A percentile compares a stretch with the other conserved stretches of the same genome.
Evolutionary conservation across 108 stramenopile species (phyloP).

Genomic region (Mayamaea pseudoterrestris): DNA sequence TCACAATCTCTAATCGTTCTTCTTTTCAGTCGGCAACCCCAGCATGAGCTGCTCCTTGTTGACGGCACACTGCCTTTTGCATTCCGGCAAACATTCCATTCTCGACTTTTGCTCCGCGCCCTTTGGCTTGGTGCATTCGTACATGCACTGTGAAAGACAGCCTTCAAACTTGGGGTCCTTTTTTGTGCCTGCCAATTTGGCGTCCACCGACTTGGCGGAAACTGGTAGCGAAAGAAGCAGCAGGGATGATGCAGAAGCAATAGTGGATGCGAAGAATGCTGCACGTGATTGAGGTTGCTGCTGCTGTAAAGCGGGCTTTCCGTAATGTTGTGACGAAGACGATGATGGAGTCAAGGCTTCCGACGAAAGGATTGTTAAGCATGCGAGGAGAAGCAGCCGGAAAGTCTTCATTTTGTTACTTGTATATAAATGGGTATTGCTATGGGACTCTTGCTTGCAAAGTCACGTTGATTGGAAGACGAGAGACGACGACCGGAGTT

Average conservation of each 20-base stretch:
- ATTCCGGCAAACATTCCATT: slow-evolving; percentile 59
- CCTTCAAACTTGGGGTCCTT: slow-evolving; percentile 49
- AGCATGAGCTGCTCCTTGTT: slow-evolving; percentile 50
- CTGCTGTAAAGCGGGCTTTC: neutral
- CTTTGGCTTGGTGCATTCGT: slow-evolving; percentile 79
- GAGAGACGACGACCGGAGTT: too few relatives aligned
- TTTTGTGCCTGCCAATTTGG: slow-evolving; percentile 52
- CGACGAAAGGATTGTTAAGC: too few relatives aligned
- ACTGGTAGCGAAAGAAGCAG: neutral
- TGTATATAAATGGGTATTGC: too few relatives aligned
- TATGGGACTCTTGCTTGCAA: too few relatives aligned
- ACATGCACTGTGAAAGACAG: slow-evolving; percentile 51
- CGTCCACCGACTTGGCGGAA: slow-evolving; percentile 49
- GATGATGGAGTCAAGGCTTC: too few relatives aligned
- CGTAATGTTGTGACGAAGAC: too few relatives aligned
- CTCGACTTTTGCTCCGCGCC: slow-evolving; percentile 51
- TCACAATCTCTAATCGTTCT: too few relatives aligned
- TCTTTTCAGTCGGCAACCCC: slow-evolving; percentile 4
- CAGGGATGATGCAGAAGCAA: too few relatives aligned
- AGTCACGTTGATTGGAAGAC: too few relatives aligned
- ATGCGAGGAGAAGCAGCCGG: too few relatives aligned
- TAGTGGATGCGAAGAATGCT: too few relatives aligned
- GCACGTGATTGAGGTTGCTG: neutral
- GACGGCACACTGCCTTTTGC: slow-evolving; percentile 55
- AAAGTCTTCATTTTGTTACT: too few relatives aligned